phyloP scores from a whole-genome alignment of 768 basidiomycete genomes.

The Pulveroboletus sp. region DNA sequence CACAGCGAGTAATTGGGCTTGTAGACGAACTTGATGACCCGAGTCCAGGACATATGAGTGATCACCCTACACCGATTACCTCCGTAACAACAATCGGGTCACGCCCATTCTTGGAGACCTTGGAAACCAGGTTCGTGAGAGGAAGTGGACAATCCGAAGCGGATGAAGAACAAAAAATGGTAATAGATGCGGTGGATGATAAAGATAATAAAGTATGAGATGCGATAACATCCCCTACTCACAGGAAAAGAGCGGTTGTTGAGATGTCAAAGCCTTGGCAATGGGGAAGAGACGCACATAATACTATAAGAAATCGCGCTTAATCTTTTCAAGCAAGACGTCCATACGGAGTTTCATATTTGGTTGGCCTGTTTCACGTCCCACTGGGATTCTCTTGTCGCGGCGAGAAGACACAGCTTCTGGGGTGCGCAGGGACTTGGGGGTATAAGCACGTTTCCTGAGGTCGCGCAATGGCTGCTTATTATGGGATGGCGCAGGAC shows the following conservation, averaged over 20 bases:
- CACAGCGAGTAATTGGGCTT: constrained; percentile 60
- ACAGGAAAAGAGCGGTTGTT: constrained; percentile 3
- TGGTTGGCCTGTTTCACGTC: constrained; percentile 46
- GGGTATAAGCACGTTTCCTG: constrained; percentile 60
- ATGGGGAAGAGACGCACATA: constrained; percentile 2
- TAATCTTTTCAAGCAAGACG: constrained; percentile 83
- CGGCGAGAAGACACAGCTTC: constrained; percentile 43
- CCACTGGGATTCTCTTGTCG: constrained; percentile 28
- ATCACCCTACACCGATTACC: constrained; percentile 69
- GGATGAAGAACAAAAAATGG: constrained; percentile 36
- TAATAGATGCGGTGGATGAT: constrained; percentile 40
- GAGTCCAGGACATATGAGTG: constrained; percentile 79
- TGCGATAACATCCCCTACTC: background rate
- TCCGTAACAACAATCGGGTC: constrained; percentile 52
- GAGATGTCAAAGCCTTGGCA: background rate
- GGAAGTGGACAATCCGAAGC: constrained; percentile 33
- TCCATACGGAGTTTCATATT: constrained; percentile 88
- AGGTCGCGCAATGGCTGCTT: constrained; percentile 53
- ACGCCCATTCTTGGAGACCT: constrained; percentile 51
- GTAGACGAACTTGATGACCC: constrained; percentile 89
- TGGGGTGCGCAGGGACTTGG: constrained; percentile 53
- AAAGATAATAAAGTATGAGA: constrained; percentile 55
- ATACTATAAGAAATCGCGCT: constrained; percentile 48
- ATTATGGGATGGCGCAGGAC: constrained; percentile 7
- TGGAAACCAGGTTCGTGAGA: constrained; percentile 66